These are phyloP conservation scores for Hysterangium stoloniferum DNA, from an alignment of 768 basidiomycete genomes.

Conservation along the genomic window DNA sequence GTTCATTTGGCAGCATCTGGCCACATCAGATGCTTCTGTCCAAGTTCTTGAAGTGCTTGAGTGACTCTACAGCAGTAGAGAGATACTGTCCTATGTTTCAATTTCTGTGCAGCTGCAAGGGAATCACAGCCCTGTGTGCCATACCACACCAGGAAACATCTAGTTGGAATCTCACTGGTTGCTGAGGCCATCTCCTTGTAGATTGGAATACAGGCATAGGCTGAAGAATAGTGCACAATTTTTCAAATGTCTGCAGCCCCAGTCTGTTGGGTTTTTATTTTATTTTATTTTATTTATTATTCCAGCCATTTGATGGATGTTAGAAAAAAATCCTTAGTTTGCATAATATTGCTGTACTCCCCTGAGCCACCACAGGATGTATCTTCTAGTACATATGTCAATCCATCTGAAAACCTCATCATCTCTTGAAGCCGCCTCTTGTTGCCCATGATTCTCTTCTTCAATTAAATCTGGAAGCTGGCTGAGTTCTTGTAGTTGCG, in stretches of 20 bases:
- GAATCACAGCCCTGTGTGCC: conserved; percentile 15
- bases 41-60: conserved; percentile 16
- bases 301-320: not conserved
- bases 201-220: conserved; percentile 15
- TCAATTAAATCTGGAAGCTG: no score
- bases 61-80: conserved; percentile 17
- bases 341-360: not conserved
- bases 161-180: conserved; percentile 19
- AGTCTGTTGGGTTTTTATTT: not conserved
- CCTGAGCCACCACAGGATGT: not conserved
- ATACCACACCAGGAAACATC: conserved; percentile 19
- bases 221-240: not conserved
- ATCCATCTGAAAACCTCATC: no score
- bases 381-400: no score
- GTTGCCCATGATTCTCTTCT: no score
- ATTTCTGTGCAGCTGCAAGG: conserved; percentile 13
- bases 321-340: not conserved
- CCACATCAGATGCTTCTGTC: conserved; percentile 15
- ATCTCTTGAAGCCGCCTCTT: no score
- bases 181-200: conserved; percentile 15
- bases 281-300: not conserved
- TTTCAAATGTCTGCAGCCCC: not conserved
- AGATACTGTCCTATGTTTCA: conserved; percentile 18
- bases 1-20: conserved; percentile 9
- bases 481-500: no score